Percentiles rank a stretch among this genome's conserved stretches.
These are phyloP conservation scores for Quercus tomentella DNA, from an alignment of 331 rosid genomes.

Conservation along the genomic window DNA sequence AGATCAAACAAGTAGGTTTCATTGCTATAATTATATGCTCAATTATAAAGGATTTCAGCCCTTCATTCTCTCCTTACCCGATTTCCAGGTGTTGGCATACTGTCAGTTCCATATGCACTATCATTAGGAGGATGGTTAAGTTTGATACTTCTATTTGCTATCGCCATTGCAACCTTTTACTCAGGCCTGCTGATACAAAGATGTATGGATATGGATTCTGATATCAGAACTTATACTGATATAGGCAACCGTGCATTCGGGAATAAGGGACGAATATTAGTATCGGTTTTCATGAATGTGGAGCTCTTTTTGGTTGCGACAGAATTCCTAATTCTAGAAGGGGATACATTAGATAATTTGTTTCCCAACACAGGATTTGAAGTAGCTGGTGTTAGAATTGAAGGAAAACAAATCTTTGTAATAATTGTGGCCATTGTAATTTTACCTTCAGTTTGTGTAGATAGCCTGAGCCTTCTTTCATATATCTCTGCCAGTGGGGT, in stretches of 20 bases:
- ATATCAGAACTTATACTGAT: slow-evolving; percentile 62
- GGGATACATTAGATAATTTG: slow-evolving; percentile 68
- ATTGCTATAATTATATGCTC: neutral
- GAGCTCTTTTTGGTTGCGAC: slow-evolving; percentile 73
- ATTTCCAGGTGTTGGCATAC: slow-evolving; percentile 76
- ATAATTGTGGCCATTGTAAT: slow-evolving; percentile 51
- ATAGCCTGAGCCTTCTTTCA: slow-evolving; percentile 68
- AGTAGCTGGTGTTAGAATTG: slow-evolving; percentile 33
- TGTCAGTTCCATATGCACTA: slow-evolving; percentile 83
- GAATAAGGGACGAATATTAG: slow-evolving; percentile 40
- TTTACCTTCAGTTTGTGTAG: slow-evolving; percentile 80
- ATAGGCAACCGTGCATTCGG: slow-evolving; percentile 84
- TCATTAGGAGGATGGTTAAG: slow-evolving; percentile 89
- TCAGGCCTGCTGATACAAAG: slow-evolving; percentile 56
- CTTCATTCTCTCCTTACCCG: neutral
- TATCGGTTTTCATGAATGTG: slow-evolving; percentile 50
- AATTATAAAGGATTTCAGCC: neutral
- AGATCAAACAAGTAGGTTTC: too few species aligned
- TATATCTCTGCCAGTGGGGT: slow-evolving; percentile 89
- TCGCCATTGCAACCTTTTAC: slow-evolving; percentile 50
- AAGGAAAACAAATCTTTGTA: slow-evolving; percentile 49
- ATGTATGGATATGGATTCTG: slow-evolving; percentile 69
- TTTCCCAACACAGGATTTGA: slow-evolving; percentile 37
- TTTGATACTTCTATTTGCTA: slow-evolving; percentile 41
- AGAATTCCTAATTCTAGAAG: slow-evolving; percentile 82